These are phyloP conservation scores for Colletotrichum sublineola DNA, from an alignment of 2,329 filamentous ascomycete species.

Conservation along the genomic window DNA sequence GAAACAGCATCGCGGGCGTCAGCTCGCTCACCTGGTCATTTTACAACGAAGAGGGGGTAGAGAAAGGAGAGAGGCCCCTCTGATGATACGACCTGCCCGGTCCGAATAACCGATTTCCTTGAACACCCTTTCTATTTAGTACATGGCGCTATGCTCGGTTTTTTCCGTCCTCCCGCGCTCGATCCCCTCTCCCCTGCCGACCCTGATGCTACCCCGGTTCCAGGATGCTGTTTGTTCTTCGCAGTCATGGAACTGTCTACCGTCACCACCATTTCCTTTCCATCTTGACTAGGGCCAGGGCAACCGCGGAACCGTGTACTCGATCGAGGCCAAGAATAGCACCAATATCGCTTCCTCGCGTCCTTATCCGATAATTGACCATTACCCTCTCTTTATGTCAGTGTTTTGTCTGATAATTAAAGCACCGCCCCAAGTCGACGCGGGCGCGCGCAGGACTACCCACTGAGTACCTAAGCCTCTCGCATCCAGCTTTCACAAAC, in stretches of 20 bases:
- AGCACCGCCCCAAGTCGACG: slow-evolving; percentile 15
- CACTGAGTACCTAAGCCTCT: not conserved
- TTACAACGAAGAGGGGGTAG: not conserved
- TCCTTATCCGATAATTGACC: slow-evolving; percentile 34
- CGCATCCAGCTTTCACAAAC: slow-evolving; percentile 18
- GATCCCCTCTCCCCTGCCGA: slow-evolving; percentile 5
- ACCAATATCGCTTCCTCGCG: slow-evolving; percentile 11
- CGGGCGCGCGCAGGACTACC: not conserved
- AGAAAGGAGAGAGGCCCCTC: not conserved
- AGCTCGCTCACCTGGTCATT: not conserved
- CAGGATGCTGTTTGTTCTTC: not conserved
- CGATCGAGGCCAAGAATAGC: slow-evolving; percentile 32
- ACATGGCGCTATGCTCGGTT: not conserved
- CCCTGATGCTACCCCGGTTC: slow-evolving; percentile 1
- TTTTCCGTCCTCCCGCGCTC: slow-evolving; percentile 36
- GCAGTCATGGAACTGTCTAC: slow-evolving; percentile 2
- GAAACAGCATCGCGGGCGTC: slow-evolving; percentile 29
- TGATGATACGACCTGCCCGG: slow-evolving; percentile 5
- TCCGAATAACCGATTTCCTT: not conserved
- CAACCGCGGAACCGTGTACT: not conserved
- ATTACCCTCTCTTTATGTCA: slow-evolving; percentile 14
- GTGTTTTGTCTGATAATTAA: slow-evolving; percentile 33
- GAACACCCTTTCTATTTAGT: not conserved
- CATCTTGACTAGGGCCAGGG: slow-evolving; percentile 7
- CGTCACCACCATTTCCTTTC: slow-evolving; percentile 34